These are phyloP conservation scores for Citrullus mucosospermus DNA, from an alignment of 306 rosid genomes.

Conservation along the genomic window DNA sequence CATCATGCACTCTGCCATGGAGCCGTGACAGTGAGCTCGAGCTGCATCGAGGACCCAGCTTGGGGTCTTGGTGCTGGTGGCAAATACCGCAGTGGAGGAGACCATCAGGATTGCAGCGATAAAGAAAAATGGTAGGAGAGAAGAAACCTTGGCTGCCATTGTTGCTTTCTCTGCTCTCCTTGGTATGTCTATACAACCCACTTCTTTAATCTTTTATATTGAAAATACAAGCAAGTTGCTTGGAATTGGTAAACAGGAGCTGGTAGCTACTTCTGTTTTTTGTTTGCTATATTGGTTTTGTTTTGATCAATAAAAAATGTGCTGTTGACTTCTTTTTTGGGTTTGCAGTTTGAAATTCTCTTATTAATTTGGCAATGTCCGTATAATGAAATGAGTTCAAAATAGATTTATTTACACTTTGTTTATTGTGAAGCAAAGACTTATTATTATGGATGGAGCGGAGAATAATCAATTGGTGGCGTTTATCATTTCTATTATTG, in stretches of 20 bases:
- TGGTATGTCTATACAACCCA: not conserved
- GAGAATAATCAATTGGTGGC: not conserved
- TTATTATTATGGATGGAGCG: not conserved
- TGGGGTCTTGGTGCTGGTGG: conserved; percentile 12
- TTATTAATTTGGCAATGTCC: not conserved
- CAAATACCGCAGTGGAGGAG: not conserved
- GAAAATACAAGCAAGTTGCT: not conserved
- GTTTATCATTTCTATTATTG: not conserved
- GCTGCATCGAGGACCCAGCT: conserved; percentile 26
- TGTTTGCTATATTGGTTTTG: not conserved
- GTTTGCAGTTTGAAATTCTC: not conserved
- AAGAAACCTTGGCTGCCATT: conserved; percentile 25
- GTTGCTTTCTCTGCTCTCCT: not conserved
- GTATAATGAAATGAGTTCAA: not conserved
- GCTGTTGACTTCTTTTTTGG: not conserved
- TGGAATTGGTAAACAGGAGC: not conserved
- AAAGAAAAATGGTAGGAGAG: conserved; percentile 18
- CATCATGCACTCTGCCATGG: conserved; percentile 60
- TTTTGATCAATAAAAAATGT: not conserved
- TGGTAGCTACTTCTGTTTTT: not conserved
- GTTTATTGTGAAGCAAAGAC: not conserved
- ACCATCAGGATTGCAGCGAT: conserved; percentile 11
- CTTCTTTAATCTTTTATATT: not conserved
- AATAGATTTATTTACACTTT: not conserved
- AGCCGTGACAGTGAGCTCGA: conserved; percentile 32